Evolutionary conservation across 116 monocot genomes (phyloP).

Genomic region (Iris pallida): DNA sequence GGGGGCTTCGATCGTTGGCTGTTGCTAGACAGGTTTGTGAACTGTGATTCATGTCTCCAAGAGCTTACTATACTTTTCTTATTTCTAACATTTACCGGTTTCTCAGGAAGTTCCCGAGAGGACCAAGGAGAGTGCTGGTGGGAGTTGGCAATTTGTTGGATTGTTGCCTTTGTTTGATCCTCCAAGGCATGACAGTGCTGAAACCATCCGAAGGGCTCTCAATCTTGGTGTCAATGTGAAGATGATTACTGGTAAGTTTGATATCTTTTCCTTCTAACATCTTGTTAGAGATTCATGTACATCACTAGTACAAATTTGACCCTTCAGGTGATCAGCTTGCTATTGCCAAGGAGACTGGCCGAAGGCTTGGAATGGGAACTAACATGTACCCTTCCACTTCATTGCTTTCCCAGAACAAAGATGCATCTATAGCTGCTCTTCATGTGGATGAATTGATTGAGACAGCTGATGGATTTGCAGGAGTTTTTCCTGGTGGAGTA

Average conservation of each 20-base stretch:
- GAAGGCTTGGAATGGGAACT: slow-evolving; percentile 87
- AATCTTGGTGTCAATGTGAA: slow-evolving; percentile 95
- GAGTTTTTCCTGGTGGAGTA: slow-evolving; percentile 83
- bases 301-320: neutral
- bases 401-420: slow-evolving; percentile 70
- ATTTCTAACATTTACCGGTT: slow-evolving; percentile 3
- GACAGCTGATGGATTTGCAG: slow-evolving; percentile 91
- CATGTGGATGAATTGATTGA: slow-evolving; percentile 86
- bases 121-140: slow-evolving; percentile 67
- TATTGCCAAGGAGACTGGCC: slow-evolving; percentile 85
- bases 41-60: neutral
- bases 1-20: slow-evolving; percentile 85
- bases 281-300: neutral
- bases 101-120: slow-evolving; percentile 84
- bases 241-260: slow-evolving; percentile 82
- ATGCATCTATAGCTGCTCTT: slow-evolving; percentile 50
- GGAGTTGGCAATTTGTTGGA: slow-evolving; percentile 90
- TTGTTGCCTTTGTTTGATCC: slow-evolving; percentile 92
- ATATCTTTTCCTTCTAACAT: neutral
- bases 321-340: slow-evolving; percentile 83
- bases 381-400: slow-evolving; percentile 95
- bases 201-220: slow-evolving; percentile 90
- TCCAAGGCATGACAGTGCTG: slow-evolving; percentile 96
- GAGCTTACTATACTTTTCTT: too few species aligned
- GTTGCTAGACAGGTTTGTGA: slow-evolving; percentile 65